These are phyloP conservation scores for Curvularia eragrostidis DNA, from an alignment of 2,329 filamentous ascomycete genomes.

Conservation along the genomic window DNA sequence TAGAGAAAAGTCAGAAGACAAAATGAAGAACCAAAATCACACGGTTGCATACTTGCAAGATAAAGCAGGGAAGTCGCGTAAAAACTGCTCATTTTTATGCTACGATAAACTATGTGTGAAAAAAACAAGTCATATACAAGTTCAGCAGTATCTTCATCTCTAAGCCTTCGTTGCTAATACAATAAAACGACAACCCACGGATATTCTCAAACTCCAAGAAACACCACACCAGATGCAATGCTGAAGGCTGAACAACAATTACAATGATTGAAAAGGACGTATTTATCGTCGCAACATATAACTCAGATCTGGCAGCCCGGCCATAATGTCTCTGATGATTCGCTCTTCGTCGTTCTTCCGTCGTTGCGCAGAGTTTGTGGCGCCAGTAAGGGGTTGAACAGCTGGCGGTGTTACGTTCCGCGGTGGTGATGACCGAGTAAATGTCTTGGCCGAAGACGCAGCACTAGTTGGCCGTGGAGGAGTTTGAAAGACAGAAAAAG, in stretches of 20 bases:
- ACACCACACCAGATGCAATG: slow-evolving; percentile 7
- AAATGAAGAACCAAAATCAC: neutral
- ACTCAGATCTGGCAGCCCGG: slow-evolving; percentile 39
- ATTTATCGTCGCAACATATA: slow-evolving; percentile 39
- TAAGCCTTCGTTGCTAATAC: neutral
- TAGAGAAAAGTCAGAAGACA: neutral
- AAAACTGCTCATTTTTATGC: neutral
- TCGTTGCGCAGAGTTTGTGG: slow-evolving; percentile 33
- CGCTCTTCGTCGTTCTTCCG: slow-evolving; percentile 41
- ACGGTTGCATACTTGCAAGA: neutral
- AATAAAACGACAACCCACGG: neutral
- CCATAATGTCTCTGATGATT: slow-evolving; percentile 34
- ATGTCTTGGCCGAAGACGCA: slow-evolving; percentile 22
- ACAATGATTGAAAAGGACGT: neutral
- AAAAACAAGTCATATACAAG: neutral
- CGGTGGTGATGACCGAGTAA: slow-evolving; percentile 31
- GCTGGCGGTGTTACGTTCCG: slow-evolving; percentile 24
- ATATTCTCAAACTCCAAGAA: neutral
- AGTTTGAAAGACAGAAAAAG: slow-evolving; percentile 38
- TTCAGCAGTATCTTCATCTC: neutral
- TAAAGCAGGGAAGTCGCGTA: neutral
- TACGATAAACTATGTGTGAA: neutral
- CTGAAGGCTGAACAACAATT: neutral
- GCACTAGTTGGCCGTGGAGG: slow-evolving; percentile 18
- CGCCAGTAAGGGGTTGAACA: slow-evolving; percentile 33